Percentiles rank a stretch among this genome's conserved stretches.
Evolutionary conservation across 305 asterid genomes (phyloP).

Genomic region (Solanum hybrid): DNA sequence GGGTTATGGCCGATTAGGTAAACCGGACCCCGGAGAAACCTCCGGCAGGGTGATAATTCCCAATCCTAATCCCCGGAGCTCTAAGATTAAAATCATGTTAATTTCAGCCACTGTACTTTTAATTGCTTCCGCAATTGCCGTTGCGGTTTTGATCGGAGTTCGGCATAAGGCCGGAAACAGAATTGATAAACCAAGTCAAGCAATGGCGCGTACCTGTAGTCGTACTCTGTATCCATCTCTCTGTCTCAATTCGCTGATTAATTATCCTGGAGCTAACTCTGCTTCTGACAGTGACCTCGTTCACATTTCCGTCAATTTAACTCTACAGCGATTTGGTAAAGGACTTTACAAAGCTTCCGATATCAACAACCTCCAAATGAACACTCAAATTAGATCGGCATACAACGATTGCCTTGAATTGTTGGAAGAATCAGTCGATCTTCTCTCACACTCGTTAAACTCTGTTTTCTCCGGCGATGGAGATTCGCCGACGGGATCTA

Average conservation of each 20-base stretch:
- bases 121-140: slow-evolving; percentile 44
- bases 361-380: slow-evolving; percentile 55
- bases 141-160: slow-evolving; percentile 28
- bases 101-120: slow-evolving; percentile 39
- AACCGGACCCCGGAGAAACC: slow-evolving; percentile 18
- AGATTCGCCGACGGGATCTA: slow-evolving; percentile 18
- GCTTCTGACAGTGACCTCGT: slow-evolving; percentile 75
- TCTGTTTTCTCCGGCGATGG: slow-evolving; percentile 30
- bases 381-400: slow-evolving; percentile 61
- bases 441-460: slow-evolving; percentile 50
- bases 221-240: slow-evolving; percentile 51
- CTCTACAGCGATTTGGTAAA: slow-evolving; percentile 55
- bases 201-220: slow-evolving; percentile 66
- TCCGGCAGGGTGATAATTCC: slow-evolving; percentile 1
- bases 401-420: slow-evolving; percentile 87
- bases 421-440: slow-evolving; percentile 66
- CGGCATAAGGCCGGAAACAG: slow-evolving; percentile 16
- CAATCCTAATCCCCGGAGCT: slow-evolving; percentile 8
- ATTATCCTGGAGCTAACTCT: slow-evolving; percentile 66
- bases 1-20: slow-evolving; percentile 70
- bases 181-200: slow-evolving; percentile 47
- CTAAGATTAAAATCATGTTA: slow-evolving; percentile 32
- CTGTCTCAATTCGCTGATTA: slow-evolving; percentile 55
- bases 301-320: slow-evolving; percentile 84
- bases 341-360: slow-evolving; percentile 60